These are phyloP conservation scores for Neurospora sp. DNA, from an alignment of 495 filamentous ascomycete genomes.

Conservation along the genomic window DNA sequence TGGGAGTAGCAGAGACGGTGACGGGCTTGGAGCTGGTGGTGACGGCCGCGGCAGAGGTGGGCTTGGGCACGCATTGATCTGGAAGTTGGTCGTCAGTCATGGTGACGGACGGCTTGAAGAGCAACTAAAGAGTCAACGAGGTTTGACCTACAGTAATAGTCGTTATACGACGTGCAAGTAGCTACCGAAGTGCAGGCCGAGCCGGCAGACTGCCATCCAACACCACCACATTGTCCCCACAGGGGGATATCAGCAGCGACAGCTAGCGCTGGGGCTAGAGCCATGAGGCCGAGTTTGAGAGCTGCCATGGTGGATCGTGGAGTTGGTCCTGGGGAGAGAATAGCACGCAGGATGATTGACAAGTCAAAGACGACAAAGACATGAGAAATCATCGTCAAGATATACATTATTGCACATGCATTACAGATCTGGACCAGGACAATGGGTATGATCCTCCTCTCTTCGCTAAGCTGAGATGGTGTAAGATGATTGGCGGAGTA, in stretches of 20 bases:
- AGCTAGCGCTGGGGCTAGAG: not conserved
- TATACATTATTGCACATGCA: not conserved
- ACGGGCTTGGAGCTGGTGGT: not conserved
- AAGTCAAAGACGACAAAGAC: not conserved
- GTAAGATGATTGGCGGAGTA: constrained; percentile 23
- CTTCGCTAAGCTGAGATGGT: not conserved
- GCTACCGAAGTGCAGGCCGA: constrained; percentile 8
- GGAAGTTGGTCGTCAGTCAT: not conserved
- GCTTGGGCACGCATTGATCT: not conserved
- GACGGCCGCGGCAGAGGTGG: not conserved
- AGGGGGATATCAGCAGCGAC: not conserved
- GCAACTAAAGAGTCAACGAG: not conserved
- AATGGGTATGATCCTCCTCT: constrained; percentile 4
- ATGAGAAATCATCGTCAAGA: not conserved
- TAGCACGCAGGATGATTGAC: not conserved
- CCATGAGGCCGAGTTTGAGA: constrained; percentile 1
- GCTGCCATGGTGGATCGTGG: not conserved
- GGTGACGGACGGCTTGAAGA: not conserved
- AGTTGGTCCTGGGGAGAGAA: not conserved
- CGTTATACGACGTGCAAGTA: constrained; percentile 10
- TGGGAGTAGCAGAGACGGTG: not conserved
- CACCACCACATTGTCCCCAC: constrained; percentile 14
- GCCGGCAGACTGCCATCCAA: constrained; percentile 5
- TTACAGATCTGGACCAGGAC: constrained; percentile 3
- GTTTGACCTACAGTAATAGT: constrained; percentile 11